Conservation (phyloP, 805 yeast species). For the Wickerhamiella australiensis region DNA sequence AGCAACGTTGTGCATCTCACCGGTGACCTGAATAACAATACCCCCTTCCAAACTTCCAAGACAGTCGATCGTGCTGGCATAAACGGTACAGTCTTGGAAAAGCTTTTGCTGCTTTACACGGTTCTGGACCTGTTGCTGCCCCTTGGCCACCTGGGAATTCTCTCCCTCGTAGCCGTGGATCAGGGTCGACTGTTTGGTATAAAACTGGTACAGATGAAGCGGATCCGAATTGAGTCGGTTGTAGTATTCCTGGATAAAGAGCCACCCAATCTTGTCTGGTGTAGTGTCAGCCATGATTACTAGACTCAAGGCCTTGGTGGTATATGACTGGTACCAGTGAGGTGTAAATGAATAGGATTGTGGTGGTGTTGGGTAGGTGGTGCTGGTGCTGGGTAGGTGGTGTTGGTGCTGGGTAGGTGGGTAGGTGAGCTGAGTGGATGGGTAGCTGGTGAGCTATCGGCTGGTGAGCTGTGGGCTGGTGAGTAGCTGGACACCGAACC, state of each 20-base stretch:
- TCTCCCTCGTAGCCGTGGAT: constrained; percentile 32
- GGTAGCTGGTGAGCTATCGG: too few species aligned
- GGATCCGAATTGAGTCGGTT: constrained; percentile 27
- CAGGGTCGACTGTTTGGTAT: constrained; percentile 28
- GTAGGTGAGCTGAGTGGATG: too few species aligned
- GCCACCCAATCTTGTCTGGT: constrained; percentile 28
- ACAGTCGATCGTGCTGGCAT: constrained; percentile 30
- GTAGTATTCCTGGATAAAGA: constrained; percentile 33
- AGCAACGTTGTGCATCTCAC: constrained; percentile 30
- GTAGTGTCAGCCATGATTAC: constrained; percentile 9
- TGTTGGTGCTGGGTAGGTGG: too few species aligned
- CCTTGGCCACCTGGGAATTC: constrained; percentile 21
- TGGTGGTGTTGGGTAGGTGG: too few species aligned
- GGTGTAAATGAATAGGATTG: too few species aligned
- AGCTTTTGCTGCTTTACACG: constrained; percentile 23
- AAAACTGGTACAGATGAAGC: constrained; percentile 27
- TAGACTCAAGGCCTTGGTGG: background rate
- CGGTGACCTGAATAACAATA: constrained; percentile 31
- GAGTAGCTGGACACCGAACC: too few species aligned
- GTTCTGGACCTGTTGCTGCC: constrained; percentile 27
- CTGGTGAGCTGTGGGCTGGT: too few species aligned
- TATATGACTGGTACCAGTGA: too few species aligned
- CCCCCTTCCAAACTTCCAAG: constrained; percentile 28
- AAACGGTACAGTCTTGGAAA: constrained; percentile 28
- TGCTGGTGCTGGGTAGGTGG: too few species aligned